Base-by-base conservation (phyloP, 2,329 filamentous ascomycete genomes). In the Scedosporium apiospermum region DNA sequence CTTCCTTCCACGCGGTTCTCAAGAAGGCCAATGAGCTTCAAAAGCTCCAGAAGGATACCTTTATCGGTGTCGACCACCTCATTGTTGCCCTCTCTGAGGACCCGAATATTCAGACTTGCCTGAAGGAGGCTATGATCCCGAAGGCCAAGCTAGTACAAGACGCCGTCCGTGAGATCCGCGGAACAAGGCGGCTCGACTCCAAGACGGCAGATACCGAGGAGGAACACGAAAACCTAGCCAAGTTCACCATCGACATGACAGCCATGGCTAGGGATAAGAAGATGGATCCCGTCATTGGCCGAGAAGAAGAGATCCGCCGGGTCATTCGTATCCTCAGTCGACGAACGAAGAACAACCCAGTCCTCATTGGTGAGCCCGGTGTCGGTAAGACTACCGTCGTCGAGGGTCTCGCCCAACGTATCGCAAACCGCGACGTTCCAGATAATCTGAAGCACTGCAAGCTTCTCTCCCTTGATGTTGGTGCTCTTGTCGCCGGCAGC, bases 241-340 rank as follows among this genome's bases (percentile, higher is more conserved):
- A 98, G 71, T 99, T 97, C 76, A 98, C 95, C 63, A 95, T 98
- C 70, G 95, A 99, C 76, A 96, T 99, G 92, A 99, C 95, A 10
- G 83, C 90, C 59, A 88, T 97, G 87, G 95, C 95, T 64, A 84
- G 93, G 73, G 95, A 99, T 78, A 96, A 96, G 73, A 98, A 98
- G 77, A 93, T 98, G 63, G 93, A 98, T 73, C 93, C 93, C 2
- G 93, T 98, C 73, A 98, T 98, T 76, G 93, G 93, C 51, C 86
- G 93, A 76, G 93, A 98, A 74, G 93, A 97, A 72, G 95, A 98
- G 74, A 97, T 97, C 69, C 84, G 93, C 70, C 84, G 93, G 70
- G 93, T 96, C 26, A 86, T 98, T 68, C 88, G 93, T 63, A 98
- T 98, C 66, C 80, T 98, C 65, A 96, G 92, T 42, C 84, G 95